These are phyloP conservation scores for Ceratobasidium sp. DNA, from an alignment of 1,284 basidiomycete genomes.

Conservation along the genomic window DNA sequence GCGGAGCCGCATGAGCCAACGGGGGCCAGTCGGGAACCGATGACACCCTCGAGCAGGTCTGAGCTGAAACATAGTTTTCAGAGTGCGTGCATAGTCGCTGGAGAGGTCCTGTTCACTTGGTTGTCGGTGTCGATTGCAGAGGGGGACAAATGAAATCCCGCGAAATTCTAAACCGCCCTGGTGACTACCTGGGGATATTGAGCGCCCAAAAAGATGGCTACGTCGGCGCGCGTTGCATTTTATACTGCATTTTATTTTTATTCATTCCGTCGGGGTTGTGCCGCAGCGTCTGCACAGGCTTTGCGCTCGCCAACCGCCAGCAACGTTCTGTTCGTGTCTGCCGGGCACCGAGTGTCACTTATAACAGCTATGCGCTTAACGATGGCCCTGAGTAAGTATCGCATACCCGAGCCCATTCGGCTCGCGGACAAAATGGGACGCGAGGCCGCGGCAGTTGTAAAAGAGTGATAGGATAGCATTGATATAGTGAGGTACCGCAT, in stretches of 20 bases:
- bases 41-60: constrained; percentile 11
- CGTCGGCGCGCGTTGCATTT: constrained; percentile 46
- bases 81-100: background rate
- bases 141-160: constrained; percentile 42
- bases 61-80: constrained; percentile 28
- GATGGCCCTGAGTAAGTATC: constrained; percentile 46
- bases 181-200: constrained; percentile 49
- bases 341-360: constrained; percentile 50
- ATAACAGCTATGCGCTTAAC: constrained; percentile 47
- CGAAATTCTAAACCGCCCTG: constrained; percentile 44
- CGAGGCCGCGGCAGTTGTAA: constrained; percentile 26
- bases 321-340: constrained; percentile 50
- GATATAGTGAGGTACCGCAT: constrained; percentile 17
- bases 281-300: constrained; percentile 45
- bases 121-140: background rate
- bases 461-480: constrained; percentile 22
- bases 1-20: background rate
- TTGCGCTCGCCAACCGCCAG: constrained; percentile 47
- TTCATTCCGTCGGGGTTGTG: background rate
- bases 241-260: background rate
- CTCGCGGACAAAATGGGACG: constrained; percentile 49
- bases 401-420: constrained; percentile 51
- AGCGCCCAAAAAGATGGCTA: constrained; percentile 41
- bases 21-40: background rate
- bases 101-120: constrained; percentile 20